Conservation (phyloP, 495 filamentous ascomycete genomes). For the Penicillium coprophilum region DNA sequence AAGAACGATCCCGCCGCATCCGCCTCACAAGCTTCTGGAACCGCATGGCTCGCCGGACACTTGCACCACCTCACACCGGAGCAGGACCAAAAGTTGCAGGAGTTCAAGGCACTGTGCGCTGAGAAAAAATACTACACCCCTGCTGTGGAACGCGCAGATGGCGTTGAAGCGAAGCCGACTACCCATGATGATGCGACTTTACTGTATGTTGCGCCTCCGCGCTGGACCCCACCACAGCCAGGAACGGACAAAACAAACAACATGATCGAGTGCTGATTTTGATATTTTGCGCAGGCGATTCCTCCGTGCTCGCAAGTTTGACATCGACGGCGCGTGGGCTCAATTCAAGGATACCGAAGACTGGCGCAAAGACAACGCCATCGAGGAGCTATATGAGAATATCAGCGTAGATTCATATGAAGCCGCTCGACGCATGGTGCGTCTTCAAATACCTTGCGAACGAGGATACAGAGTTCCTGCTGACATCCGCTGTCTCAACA, state of each 20-base stretch:
- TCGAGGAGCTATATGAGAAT: slow-evolving; percentile 71
- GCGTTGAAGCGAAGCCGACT: slow-evolving; percentile 36
- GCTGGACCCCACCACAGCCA: slow-evolving; percentile 7
- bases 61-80: slow-evolving; percentile 67
- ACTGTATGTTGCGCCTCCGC: slow-evolving; percentile 56
- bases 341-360: slow-evolving; percentile 90
- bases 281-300: slow-evolving; percentile 58
- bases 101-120: slow-evolving; percentile 66
- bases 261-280: slow-evolving; percentile 4
- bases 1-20: slow-evolving; percentile 46
- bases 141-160: slow-evolving; percentile 34
- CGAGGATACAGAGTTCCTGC: not conserved
- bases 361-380: slow-evolving; percentile 77
- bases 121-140: slow-evolving; percentile 66
- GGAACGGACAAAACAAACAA: not conserved
- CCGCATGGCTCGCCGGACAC: slow-evolving; percentile 59
- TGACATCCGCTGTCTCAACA: slow-evolving; percentile 29
- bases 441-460: slow-evolving; percentile 18
- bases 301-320: slow-evolving; percentile 74
- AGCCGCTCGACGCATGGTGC: slow-evolving; percentile 69
- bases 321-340: slow-evolving; percentile 67
- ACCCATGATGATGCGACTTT: slow-evolving; percentile 81
- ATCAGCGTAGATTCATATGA: slow-evolving; percentile 83
- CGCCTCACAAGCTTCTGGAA: slow-evolving; percentile 42
- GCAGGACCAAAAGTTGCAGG: slow-evolving; percentile 61